Conservation (phyloP, 2,329 filamentous ascomycete species). For the Fusarium humuli region DNA sequence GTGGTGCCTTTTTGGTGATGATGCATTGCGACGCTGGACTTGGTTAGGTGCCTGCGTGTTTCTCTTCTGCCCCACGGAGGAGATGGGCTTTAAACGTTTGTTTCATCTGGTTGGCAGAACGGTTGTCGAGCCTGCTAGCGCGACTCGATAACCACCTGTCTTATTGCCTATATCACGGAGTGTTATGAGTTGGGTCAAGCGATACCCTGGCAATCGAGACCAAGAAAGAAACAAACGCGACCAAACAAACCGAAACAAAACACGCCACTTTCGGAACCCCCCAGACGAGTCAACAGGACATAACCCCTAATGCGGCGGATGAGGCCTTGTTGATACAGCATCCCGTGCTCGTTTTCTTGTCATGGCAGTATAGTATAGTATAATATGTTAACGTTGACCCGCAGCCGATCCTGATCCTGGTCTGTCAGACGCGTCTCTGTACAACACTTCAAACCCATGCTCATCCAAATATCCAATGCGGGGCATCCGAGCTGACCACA, state of each 20-base stretch:
- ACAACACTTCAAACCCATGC: conserved; percentile 25
- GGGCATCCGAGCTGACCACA: conserved; percentile 27
- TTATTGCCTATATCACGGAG: conserved; percentile 46
- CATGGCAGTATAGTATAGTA: neutral
- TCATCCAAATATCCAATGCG: conserved; percentile 21
- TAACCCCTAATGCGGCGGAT: conserved; percentile 30
- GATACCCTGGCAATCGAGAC: conserved; percentile 28
- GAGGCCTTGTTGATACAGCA: conserved; percentile 8
- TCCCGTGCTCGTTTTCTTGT: conserved; percentile 9
- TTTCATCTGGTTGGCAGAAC: conserved; percentile 46
- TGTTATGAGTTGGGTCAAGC: conserved; percentile 38
- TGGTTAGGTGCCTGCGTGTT: conserved; percentile 34
- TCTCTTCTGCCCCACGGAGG: conserved; percentile 34
- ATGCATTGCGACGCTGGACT: conserved; percentile 45
- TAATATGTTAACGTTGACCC: conserved; percentile 18
- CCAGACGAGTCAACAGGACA: conserved; percentile 30
- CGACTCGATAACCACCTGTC: conserved; percentile 42
- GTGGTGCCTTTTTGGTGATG: conserved; percentile 31
- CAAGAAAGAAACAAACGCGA: conserved; percentile 31
- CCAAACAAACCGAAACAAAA: conserved; percentile 41
- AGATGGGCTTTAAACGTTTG: conserved; percentile 38
- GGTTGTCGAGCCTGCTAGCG: conserved; percentile 35
- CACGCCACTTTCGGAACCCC: conserved; percentile 36
- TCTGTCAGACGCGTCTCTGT: conserved; percentile 13
- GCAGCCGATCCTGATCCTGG: conserved; percentile 30